Evolutionary conservation across 2,329 filamentous ascomycete species (phyloP).

Genomic region (Nemania sp.): DNA sequence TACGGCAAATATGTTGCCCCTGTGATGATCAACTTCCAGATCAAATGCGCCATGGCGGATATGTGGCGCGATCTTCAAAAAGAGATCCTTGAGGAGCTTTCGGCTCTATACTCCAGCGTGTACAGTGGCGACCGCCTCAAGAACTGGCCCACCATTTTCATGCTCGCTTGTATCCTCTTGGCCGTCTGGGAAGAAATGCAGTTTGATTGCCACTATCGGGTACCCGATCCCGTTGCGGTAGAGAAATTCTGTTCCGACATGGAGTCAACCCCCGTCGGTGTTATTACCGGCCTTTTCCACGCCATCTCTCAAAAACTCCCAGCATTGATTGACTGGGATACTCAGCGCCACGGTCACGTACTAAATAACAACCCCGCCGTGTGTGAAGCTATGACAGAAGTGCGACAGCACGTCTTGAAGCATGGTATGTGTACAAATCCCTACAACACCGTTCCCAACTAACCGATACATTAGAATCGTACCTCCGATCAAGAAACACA

Average conservation of each 20-base stretch:
- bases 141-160: slow-evolving; percentile 99
- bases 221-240: slow-evolving; percentile 84
- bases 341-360: slow-evolving; percentile 87
- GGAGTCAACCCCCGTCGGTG: slow-evolving; percentile 94
- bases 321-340: slow-evolving; percentile 93
- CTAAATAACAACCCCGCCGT: slow-evolving; percentile 92
- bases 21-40: slow-evolving; percentile 99
- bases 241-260: slow-evolving; percentile 97
- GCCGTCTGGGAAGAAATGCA: slow-evolving; percentile 99
- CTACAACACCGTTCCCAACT: slow-evolving; percentile 50
- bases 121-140: slow-evolving; percentile 97
- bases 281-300: slow-evolving; percentile 96
- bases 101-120: slow-evolving; percentile 92
- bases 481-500: slow-evolving; percentile 82
- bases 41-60: slow-evolving; percentile 95
- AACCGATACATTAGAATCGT: slow-evolving; percentile 75
- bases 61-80: slow-evolving; percentile 99
- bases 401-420: slow-evolving; percentile 90
- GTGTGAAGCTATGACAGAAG: slow-evolving; percentile 96
- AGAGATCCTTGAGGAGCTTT: slow-evolving; percentile 94
- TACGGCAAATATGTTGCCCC: slow-evolving; percentile 91
- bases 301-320: slow-evolving; percentile 98
- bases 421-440: slow-evolving; percentile 75
- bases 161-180: slow-evolving; percentile 91
- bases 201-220: slow-evolving; percentile 96